These are phyloP conservation scores for Penicillium sp. DNA, from an alignment of 2,329 filamentous ascomycete genomes.

Conservation along the genomic window DNA sequence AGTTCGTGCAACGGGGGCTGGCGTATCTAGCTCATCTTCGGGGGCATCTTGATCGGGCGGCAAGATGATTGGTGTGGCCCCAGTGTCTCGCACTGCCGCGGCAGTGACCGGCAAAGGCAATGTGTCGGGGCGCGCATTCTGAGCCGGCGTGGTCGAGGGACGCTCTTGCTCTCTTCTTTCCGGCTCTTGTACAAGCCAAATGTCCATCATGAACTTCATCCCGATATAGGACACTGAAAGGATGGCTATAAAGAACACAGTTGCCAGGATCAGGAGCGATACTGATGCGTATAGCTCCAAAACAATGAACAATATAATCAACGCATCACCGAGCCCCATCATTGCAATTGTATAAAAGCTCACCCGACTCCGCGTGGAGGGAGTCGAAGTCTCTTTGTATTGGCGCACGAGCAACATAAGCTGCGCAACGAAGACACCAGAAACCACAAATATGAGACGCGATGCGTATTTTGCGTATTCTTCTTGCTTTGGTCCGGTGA, in stretches of 20 bases:
- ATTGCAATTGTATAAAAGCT: slow-evolving; percentile 65
- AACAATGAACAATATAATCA: slow-evolving; percentile 58
- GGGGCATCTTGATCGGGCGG: slow-evolving; percentile 60
- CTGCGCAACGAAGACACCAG: slow-evolving; percentile 52
- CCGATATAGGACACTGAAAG: slow-evolving; percentile 63
- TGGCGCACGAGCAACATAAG: slow-evolving; percentile 60
- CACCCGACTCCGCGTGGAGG: slow-evolving; percentile 63
- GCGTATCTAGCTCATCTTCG: slow-evolving; percentile 36
- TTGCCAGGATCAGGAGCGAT: slow-evolving; percentile 57
- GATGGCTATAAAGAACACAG: slow-evolving; percentile 60
- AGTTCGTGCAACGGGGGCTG: slow-evolving; percentile 34
- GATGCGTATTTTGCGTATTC: slow-evolving; percentile 54
- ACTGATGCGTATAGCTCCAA: slow-evolving; percentile 58
- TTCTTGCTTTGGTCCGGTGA: slow-evolving; percentile 60
- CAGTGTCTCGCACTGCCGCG: slow-evolving; percentile 43
- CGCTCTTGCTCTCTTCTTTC: slow-evolving; percentile 41
- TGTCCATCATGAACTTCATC: slow-evolving; percentile 66
- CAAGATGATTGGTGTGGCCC: slow-evolving; percentile 59
- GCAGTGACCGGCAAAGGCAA: slow-evolving; percentile 57
- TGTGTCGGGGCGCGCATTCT: slow-evolving; percentile 34
- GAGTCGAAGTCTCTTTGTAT: slow-evolving; percentile 65
- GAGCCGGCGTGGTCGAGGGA: slow-evolving; percentile 23
- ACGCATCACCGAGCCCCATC: slow-evolving; percentile 63
- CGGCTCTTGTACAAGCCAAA: slow-evolving; percentile 63
- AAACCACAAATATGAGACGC: slow-evolving; percentile 56